These are phyloP conservation scores for Kodamaea leandrae DNA, from an alignment of 805 yeast genomes.

Conservation along the genomic window DNA sequence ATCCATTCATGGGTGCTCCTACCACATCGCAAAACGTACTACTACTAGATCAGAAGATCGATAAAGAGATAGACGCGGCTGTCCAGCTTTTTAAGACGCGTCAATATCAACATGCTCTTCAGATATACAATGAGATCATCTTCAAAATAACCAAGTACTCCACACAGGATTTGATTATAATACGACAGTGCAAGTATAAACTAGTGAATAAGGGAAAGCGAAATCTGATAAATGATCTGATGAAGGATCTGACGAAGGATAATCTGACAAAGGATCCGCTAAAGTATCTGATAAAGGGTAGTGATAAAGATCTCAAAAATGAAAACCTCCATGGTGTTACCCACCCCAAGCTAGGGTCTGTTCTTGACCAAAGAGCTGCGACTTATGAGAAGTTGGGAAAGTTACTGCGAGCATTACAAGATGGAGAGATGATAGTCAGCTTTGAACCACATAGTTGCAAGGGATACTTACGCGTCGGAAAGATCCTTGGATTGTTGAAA, in stretches of 20 bases:
- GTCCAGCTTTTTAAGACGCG: constrained; percentile 30
- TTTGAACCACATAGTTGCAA: constrained; percentile 48
- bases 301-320: too few relatives aligned
- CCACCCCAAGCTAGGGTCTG: constrained; percentile 36
- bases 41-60: background rate
- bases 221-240: too few relatives aligned
- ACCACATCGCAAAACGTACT: too few relatives aligned
- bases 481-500: constrained; percentile 26
- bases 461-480: constrained; percentile 47
- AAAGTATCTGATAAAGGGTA: too few relatives aligned
- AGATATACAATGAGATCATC: constrained; percentile 26
- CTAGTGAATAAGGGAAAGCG: background rate
- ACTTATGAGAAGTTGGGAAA: constrained; percentile 42
- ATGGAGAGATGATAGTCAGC: constrained; percentile 32
- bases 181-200: constrained; percentile 7
- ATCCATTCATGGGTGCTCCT: too few relatives aligned
- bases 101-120: constrained; percentile 28
- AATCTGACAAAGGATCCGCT: too few relatives aligned
- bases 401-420: constrained; percentile 32
- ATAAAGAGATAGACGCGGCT: constrained; percentile 18
- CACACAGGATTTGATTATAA: background rate
- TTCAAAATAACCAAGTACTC: constrained; percentile 17
- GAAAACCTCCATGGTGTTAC: too few relatives aligned
- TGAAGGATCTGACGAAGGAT: background rate
- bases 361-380: constrained; percentile 50